Evolutionary conservation across 495 filamentous ascomycete genomes (phyloP).

Genomic region (Penicillium crystallinum): DNA sequence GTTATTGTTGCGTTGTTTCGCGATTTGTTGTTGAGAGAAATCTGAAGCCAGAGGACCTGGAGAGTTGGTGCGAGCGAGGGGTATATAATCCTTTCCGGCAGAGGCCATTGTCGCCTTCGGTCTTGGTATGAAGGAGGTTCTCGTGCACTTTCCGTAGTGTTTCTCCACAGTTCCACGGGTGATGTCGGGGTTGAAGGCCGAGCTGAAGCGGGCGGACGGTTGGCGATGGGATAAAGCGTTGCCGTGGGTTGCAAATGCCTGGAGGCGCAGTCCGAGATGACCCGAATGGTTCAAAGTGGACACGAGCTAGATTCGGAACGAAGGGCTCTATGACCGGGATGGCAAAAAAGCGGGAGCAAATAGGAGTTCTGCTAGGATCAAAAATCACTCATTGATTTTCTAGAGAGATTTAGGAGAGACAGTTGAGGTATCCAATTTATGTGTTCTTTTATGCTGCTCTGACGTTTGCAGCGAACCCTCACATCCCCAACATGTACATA

Average conservation of each 20-base stretch:
- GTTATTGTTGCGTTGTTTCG: slow-evolving; percentile 58
- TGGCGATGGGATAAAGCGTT: slow-evolving; percentile 25
- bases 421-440: neutral
- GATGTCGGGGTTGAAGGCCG: slow-evolving; percentile 40
- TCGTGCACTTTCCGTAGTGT: slow-evolving; percentile 21
- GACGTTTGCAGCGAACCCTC: slow-evolving; percentile 1
- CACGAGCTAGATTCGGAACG: slow-evolving; percentile 38
- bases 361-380: neutral
- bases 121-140: slow-evolving; percentile 25
- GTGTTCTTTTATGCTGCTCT: slow-evolving; percentile 2
- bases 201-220: slow-evolving; percentile 29
- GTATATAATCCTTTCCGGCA: slow-evolving; percentile 45
- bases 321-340: slow-evolving; percentile 6
- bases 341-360: slow-evolving; percentile 4
- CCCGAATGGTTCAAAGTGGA: slow-evolving; percentile 34
- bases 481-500: neutral
- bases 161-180: slow-evolving; percentile 46
- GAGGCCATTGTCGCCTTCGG: slow-evolving; percentile 31
- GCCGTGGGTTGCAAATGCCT: slow-evolving; percentile 29
- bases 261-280: slow-evolving; percentile 31
- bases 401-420: neutral
- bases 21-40: slow-evolving; percentile 55
- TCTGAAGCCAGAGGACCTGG: slow-evolving; percentile 50
- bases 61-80: slow-evolving; percentile 37
- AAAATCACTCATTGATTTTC: slow-evolving; percentile 12